phyloP scores from a whole-genome alignment of 2,329 filamentous ascomycete species.

The Calonectria multiphialidica region DNA sequence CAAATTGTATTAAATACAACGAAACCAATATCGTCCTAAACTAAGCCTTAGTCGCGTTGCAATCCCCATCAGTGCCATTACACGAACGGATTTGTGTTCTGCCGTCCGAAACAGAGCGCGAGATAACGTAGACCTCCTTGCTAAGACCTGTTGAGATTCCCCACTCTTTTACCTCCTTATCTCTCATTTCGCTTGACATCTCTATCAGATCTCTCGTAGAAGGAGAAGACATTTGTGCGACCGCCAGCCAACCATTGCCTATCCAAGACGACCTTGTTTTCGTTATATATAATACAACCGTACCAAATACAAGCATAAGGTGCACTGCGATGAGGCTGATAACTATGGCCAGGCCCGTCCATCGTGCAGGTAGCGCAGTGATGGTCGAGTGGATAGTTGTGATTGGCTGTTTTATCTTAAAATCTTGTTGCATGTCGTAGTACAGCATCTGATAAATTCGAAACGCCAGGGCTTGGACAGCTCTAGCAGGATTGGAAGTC shows the following conservation, averaged over 20 bases:
- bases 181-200: not conserved
- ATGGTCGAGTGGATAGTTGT: not conserved
- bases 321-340: no score
- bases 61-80: no score
- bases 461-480: not conserved
- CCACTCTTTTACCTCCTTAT: conserved; percentile 19
- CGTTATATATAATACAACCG: no score
- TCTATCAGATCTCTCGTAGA: conserved; percentile 23
- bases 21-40: no score
- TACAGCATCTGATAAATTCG: conserved; percentile 16
- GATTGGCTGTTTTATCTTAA: not conserved
- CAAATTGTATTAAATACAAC: no score
- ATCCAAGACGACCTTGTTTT: no score
- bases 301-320: no score
- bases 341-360: no score
- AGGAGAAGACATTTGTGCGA: conserved; percentile 20
- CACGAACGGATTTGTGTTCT: no score
- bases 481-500: not conserved
- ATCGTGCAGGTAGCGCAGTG: not conserved
- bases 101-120: not conserved
- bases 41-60: no score
- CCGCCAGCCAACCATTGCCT: conserved; percentile 25
- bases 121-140: not conserved
- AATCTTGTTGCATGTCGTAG: not conserved
- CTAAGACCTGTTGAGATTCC: not conserved